A percentile compares a stretch with the other conserved stretches of the same genome.
Conservation (phyloP, 768 basidiomycete genomes). For the Chalciporus sphaerocephalus region DNA sequence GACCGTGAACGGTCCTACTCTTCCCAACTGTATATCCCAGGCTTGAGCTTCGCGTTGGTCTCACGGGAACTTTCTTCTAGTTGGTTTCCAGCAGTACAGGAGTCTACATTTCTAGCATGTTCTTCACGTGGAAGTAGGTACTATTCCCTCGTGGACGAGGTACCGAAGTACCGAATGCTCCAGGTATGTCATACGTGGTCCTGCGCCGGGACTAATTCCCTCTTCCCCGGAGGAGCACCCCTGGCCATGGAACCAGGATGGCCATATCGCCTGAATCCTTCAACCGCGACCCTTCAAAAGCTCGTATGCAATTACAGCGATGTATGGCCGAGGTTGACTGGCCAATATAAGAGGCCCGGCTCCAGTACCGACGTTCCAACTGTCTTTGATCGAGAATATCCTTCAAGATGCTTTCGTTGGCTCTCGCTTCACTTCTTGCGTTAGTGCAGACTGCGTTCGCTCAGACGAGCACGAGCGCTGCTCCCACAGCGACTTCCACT, state of each 20-base stretch:
- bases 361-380: background rate
- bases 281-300: background rate
- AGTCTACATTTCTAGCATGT: background rate
- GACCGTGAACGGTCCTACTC: no score
- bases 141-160: background rate
- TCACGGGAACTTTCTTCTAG: background rate
- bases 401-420: background rate
- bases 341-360: background rate
- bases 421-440: constrained; percentile 6
- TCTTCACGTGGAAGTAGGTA: background rate
- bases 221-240: no score
- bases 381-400: background rate
- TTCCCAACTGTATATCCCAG: no score
- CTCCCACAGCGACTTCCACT: constrained; percentile 1
- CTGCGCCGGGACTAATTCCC: background rate
- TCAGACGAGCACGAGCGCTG: constrained; percentile 1
- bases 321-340: background rate
- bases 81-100: background rate
- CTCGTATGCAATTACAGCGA: background rate
- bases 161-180: background rate
- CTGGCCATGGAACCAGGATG: no score
- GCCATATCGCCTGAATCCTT: background rate
- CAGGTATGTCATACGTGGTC: no score
- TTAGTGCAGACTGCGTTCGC: background rate
- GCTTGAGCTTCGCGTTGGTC: no score